Conservation (phyloP, 2,329 filamentous ascomycete species). For the Colletotrichum spinosum region DNA sequence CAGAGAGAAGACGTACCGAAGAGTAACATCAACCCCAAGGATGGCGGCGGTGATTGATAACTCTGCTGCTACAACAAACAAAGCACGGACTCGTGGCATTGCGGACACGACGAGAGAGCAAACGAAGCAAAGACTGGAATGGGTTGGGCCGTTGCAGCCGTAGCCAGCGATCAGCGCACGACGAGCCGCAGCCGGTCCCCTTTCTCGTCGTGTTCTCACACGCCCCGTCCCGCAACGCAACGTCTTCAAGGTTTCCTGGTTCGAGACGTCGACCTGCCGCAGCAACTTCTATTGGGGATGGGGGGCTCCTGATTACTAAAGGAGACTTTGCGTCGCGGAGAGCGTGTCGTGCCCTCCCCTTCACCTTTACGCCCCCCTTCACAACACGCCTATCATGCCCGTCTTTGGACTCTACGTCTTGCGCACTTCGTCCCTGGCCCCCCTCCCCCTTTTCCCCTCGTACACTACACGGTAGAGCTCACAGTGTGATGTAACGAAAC, state of each 20-base stretch:
- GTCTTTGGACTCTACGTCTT: constrained; percentile 9
- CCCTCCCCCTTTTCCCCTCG: not conserved
- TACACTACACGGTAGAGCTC: constrained; percentile 11
- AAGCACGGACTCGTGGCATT: not conserved
- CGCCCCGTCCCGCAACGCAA: not conserved
- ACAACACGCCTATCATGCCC: too few species aligned
- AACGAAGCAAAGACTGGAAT: constrained; percentile 1
- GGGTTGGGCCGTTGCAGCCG: constrained; percentile 23
- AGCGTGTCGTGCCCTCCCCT: too few species aligned
- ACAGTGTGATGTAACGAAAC: constrained; percentile 26
- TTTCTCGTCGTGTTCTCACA: not conserved
- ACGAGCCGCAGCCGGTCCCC: constrained; percentile 10
- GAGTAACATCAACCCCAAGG: constrained; percentile 5
- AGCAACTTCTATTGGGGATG: too few species aligned
- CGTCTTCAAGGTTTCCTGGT: not conserved
- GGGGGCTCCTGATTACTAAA: too few species aligned
- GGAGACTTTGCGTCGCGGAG: too few species aligned
- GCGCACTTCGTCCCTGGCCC: not conserved
- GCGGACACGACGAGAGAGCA: not conserved
- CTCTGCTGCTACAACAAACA: constrained; percentile 7
- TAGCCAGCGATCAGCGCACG: constrained; percentile 32
- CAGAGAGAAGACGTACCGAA: constrained; percentile 7
- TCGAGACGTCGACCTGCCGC: too few species aligned
- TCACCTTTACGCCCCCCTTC: too few species aligned
- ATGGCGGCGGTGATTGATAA: constrained; percentile 4